Evolutionary conservation across 371 early-diverging fungal genomes (phyloP).

Genomic region (Furculomyces boomerangus): DNA sequence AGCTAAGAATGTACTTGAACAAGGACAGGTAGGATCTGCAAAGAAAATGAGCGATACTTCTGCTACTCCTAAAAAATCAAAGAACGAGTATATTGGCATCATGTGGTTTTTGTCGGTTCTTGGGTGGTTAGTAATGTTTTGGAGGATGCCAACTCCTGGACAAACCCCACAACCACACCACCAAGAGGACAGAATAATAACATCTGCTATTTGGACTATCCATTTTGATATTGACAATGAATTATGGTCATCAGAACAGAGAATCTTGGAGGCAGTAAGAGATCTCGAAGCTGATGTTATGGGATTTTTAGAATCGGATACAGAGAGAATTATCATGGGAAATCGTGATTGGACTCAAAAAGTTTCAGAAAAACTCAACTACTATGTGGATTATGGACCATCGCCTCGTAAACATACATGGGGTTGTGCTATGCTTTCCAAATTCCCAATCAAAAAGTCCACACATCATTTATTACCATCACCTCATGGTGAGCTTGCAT

Average conservation of each 20-base stretch:
- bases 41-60: neutral
- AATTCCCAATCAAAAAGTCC: slow-evolving; percentile 57
- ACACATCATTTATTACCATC: slow-evolving; percentile 59
- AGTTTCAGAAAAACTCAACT: slow-evolving; percentile 52
- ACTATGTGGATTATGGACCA: slow-evolving; percentile 67
- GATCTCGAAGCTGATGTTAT: slow-evolving; percentile 64
- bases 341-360: slow-evolving; percentile 70
- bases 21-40: neutral
- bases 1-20: slow-evolving; percentile 9
- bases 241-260: slow-evolving; percentile 57
- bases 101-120: slow-evolving; percentile 4
- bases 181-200: slow-evolving; percentile 44
- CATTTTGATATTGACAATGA: slow-evolving; percentile 72
- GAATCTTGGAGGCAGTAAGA: slow-evolving; percentile 55
- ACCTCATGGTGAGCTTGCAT: slow-evolving; percentile 66
- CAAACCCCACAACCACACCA: slow-evolving; percentile 35
- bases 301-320: slow-evolving; percentile 66
- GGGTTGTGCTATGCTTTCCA: slow-evolving; percentile 71
- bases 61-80: neutral
- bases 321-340: slow-evolving; percentile 67
- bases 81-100: slow-evolving; percentile 6
- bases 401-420: slow-evolving; percentile 71
- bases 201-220: slow-evolving; percentile 75
- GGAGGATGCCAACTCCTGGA: slow-evolving; percentile 17
- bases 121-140: slow-evolving; percentile 16